Evolutionary conservation across 2,329 filamentous ascomycete species (phyloP).

Genomic region (Sclerotinia sclerotiorum): DNA sequence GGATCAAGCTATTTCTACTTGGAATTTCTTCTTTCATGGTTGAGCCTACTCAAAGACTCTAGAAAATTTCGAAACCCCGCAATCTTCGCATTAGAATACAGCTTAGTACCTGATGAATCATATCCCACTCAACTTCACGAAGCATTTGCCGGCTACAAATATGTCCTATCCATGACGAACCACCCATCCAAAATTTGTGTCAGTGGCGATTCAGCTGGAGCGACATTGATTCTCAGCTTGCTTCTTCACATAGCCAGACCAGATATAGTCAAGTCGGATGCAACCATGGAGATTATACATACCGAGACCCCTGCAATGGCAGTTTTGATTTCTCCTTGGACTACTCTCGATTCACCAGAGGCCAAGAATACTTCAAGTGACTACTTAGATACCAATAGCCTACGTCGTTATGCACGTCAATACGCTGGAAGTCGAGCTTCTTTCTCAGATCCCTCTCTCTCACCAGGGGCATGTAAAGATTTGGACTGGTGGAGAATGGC

Average conservation of each 20-base stretch:
- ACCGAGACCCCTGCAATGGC: constrained; percentile 55
- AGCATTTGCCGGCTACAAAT: constrained; percentile 67
- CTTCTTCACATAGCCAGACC: constrained; percentile 60
- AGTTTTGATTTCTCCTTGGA: constrained; percentile 78
- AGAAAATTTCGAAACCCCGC: constrained; percentile 73
- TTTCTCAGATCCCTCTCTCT: constrained; percentile 57
- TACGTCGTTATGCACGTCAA: constrained; percentile 68
- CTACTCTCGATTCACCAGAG: constrained; percentile 65
- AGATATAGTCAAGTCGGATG: constrained; percentile 8
- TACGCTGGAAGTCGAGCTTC: constrained; percentile 59
- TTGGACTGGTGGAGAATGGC: constrained; percentile 64
- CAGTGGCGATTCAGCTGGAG: constrained; percentile 78
- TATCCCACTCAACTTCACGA: constrained; percentile 75
- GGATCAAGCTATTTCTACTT: constrained; percentile 81
- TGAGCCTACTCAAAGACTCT: constrained; percentile 60
- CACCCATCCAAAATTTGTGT: constrained; percentile 64
- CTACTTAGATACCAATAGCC: constrained; percentile 65
- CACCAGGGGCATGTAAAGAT: constrained; percentile 70
- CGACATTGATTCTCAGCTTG: constrained; percentile 69
- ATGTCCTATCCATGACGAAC: constrained; percentile 59
- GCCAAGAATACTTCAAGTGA: constrained; percentile 72
- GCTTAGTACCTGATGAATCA: constrained; percentile 64
- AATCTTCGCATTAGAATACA: constrained; percentile 78
- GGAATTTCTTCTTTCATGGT: constrained; percentile 76
- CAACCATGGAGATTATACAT: constrained; percentile 11